These are phyloP conservation scores for Kazachstania sp. DNA, from an alignment of 1,139 yeast genomes.

Conservation along the genomic window DNA sequence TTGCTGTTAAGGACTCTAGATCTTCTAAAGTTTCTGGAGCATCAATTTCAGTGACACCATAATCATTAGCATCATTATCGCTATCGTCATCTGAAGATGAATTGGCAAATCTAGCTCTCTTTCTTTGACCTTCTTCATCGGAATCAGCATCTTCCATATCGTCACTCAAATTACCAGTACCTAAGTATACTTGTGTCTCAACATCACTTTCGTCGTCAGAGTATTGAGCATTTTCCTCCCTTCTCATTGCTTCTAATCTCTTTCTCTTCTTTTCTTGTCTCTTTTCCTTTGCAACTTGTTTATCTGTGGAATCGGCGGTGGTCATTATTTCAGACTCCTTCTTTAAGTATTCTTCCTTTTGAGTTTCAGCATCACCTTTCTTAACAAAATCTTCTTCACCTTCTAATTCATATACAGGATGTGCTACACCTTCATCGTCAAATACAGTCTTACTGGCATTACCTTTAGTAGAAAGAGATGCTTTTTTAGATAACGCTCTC, in stretches of 20 bases:
- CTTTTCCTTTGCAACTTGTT: constrained; percentile 71
- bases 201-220: constrained; percentile 31
- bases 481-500: constrained; percentile 80
- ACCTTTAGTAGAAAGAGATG: constrained; percentile 54
- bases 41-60: constrained; percentile 56
- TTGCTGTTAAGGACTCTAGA: constrained; percentile 80
- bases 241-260: constrained; percentile 71
- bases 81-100: constrained; percentile 26
- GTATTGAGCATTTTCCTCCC: constrained; percentile 37
- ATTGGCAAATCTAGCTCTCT: constrained; percentile 52
- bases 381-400: constrained; percentile 79
- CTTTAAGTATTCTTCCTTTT: constrained; percentile 56
- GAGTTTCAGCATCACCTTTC: constrained; percentile 64
- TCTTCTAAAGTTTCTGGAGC: constrained; percentile 90
- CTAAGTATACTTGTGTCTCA: constrained; percentile 23
- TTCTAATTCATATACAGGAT: constrained; percentile 82
- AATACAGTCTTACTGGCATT: constrained; percentile 72
- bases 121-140: constrained; percentile 38
- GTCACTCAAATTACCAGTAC: constrained; percentile 31
- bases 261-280: constrained; percentile 82
- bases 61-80: constrained; percentile 19
- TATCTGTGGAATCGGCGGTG: constrained; percentile 67
- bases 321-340: constrained; percentile 65
- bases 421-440: constrained; percentile 92
- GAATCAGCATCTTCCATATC: constrained; percentile 37